Conservation (phyloP, 2,329 filamentous ascomycete genomes). For the Reticulascus tulasneorum region DNA sequence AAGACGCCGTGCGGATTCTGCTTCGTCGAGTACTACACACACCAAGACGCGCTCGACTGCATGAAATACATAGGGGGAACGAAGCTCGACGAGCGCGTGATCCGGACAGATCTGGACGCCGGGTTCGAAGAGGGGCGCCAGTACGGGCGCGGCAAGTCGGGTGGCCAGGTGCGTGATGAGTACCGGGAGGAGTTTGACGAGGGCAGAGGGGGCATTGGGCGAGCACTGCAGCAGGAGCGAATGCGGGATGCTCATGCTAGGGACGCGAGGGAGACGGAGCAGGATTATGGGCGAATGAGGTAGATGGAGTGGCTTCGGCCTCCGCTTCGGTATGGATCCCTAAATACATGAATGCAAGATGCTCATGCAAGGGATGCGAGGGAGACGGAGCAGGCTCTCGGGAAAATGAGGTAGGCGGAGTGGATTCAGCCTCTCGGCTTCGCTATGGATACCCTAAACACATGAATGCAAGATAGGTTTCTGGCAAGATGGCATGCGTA, state of each 20-base stretch:
- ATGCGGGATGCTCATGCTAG: conserved; percentile 21
- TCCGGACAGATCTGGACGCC: conserved; percentile 90
- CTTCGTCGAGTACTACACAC: conserved; percentile 98
- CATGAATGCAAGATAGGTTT: too few relatives aligned
- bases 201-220: conserved; percentile 82
- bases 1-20: conserved; percentile 99
- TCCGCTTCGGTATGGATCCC: too few relatives aligned
- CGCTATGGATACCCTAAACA: too few relatives aligned
- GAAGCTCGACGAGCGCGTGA: conserved; percentile 95
- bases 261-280: too few relatives aligned
- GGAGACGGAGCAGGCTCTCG: too few relatives aligned
- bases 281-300: conserved; percentile 26
- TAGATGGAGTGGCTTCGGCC: conserved; percentile 16
- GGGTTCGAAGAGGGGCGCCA: conserved; percentile 95
- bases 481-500: too few relatives aligned
- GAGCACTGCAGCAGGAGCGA: conserved; percentile 61
- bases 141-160: conserved; percentile 92
- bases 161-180: conserved; percentile 95
- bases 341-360: too few relatives aligned
- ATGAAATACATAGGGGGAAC: conserved; percentile 98
- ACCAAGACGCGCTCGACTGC: conserved; percentile 94
- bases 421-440: too few relatives aligned
- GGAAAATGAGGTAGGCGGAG: too few relatives aligned
- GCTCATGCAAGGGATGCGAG: too few relatives aligned
- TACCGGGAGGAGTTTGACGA: conserved; percentile 97